These are phyloP conservation scores for Poterioochromonas sp. DNA, from an alignment of 352 stramenopile species.

Conservation along the genomic window DNA sequence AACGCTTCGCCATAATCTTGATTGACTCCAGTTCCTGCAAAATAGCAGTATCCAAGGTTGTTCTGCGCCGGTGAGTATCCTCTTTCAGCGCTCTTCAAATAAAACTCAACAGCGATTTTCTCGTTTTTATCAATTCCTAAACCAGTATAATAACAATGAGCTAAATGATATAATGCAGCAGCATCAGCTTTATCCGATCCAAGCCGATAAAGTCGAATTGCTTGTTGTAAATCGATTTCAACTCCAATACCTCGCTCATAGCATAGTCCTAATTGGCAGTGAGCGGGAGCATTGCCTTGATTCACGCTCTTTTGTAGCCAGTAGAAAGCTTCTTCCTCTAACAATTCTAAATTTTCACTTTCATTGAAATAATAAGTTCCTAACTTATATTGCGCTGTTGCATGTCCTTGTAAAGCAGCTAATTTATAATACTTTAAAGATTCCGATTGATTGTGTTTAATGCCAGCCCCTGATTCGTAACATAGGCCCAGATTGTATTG, in stretches of 20 bases:
- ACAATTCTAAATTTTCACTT: too few relatives aligned
- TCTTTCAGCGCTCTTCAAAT: not conserved
- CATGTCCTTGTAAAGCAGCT: not conserved
- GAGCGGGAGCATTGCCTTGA: not conserved
- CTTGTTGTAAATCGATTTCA: not conserved
- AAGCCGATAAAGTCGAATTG: not conserved
- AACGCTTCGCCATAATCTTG: not conserved
- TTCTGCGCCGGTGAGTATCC: not conserved
- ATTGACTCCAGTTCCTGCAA: not conserved
- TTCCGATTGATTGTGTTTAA: not conserved
- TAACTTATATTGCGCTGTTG: not conserved
- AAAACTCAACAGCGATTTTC: not conserved
- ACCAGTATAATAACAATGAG: not conserved
- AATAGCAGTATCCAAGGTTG: slow-evolving; percentile 5
- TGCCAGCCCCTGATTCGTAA: not conserved
- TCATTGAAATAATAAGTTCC: not conserved
- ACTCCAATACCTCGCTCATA: not conserved
- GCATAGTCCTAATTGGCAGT: not conserved
- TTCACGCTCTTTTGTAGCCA: too few relatives aligned
- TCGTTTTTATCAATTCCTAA: not conserved
- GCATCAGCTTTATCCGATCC: not conserved
- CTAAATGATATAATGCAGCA: not conserved
- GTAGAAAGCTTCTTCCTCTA: not conserved
- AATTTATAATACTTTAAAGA: not conserved
- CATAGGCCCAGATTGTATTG: not conserved